These are phyloP conservation scores for Picea sitchensis DNA, from an alignment of 75 land plant genomes.

Conservation along the genomic window DNA sequence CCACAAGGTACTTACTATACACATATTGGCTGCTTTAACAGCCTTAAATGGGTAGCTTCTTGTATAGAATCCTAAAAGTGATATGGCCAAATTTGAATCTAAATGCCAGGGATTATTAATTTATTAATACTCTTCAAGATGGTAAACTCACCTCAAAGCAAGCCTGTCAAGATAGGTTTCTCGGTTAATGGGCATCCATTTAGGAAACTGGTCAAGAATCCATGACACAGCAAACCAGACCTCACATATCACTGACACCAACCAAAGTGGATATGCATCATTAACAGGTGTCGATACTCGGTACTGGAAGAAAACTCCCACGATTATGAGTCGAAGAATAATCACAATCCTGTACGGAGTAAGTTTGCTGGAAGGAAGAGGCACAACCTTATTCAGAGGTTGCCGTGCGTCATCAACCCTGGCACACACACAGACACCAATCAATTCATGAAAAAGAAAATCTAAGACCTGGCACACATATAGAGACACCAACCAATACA, in stretches of 20 bases:
- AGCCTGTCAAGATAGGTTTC: constrained; percentile 83
- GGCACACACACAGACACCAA: background rate
- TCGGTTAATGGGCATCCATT: constrained; percentile 79
- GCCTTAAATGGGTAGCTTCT: background rate
- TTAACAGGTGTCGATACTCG: constrained; percentile 67
- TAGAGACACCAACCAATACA: background rate
- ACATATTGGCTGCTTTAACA: background rate
- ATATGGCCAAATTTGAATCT: background rate
- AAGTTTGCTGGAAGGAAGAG: constrained; percentile 64
- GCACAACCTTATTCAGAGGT: constrained; percentile 64
- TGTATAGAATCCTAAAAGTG: background rate
- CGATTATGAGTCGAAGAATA: constrained; percentile 71
- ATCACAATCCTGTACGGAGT: constrained; percentile 77
- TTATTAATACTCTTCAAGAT: background rate
- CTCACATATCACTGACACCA: constrained; percentile 80
- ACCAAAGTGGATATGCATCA: constrained; percentile 77
- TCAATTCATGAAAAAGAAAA: background rate
- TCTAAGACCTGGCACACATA: background rate
- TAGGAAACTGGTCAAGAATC: constrained; percentile 87
- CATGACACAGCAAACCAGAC: constrained; percentile 87
- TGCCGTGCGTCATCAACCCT: constrained; percentile 81
- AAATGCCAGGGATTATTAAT: background rate
- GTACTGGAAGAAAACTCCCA: constrained; percentile 78
- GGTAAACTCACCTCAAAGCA: constrained; percentile 48
- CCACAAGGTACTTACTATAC: background rate